phyloP scores from a whole-genome alignment of 768 basidiomycete genomes.

The Lentinula lateritia region DNA sequence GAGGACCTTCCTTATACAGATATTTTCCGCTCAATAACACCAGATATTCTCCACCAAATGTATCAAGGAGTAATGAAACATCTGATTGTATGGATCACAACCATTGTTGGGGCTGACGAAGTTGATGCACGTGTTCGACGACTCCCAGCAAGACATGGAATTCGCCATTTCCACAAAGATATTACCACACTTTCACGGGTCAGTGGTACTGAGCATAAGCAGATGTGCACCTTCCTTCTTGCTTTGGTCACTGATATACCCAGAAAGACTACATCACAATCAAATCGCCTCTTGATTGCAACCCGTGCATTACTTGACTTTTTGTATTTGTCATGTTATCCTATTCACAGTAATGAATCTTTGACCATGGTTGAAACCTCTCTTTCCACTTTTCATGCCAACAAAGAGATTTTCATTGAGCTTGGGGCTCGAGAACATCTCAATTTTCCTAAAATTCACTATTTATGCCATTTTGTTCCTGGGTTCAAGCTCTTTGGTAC shows the following conservation, averaged over 20 bases:
- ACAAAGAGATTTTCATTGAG: slow-evolving; percentile 24
- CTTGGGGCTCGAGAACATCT: slow-evolving; percentile 20
- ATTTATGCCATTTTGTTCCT: slow-evolving; percentile 15
- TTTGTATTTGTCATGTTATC: neutral
- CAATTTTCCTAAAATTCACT: slow-evolving; percentile 23
- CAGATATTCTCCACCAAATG: slow-evolving; percentile 22
- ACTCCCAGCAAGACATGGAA: slow-evolving; percentile 22
- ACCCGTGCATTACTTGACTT: slow-evolving; percentile 19
- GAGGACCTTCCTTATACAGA: slow-evolving; percentile 16
- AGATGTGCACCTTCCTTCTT: slow-evolving; percentile 19
- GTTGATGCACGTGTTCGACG: slow-evolving; percentile 22
- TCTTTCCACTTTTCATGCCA: slow-evolving; percentile 23
- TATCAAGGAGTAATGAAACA: slow-evolving; percentile 8
- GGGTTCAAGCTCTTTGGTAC: slow-evolving; percentile 4
- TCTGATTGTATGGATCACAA: slow-evolving; percentile 18
- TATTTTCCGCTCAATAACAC: slow-evolving; percentile 15
- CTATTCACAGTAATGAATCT: slow-evolving; percentile 5
- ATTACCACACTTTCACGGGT: slow-evolving; percentile 20
- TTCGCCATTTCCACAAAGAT: slow-evolving; percentile 22
- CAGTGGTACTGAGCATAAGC: slow-evolving; percentile 20
- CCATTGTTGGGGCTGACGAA: slow-evolving; percentile 14
- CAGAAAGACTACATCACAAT: neutral
- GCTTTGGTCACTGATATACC: slow-evolving; percentile 16
- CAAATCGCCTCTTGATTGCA: slow-evolving; percentile 10
- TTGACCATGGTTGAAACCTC: slow-evolving; percentile 16